Conservation (phyloP, 2,329 filamentous ascomycete genomes). For the Hansfordia pulvinata region DNA sequence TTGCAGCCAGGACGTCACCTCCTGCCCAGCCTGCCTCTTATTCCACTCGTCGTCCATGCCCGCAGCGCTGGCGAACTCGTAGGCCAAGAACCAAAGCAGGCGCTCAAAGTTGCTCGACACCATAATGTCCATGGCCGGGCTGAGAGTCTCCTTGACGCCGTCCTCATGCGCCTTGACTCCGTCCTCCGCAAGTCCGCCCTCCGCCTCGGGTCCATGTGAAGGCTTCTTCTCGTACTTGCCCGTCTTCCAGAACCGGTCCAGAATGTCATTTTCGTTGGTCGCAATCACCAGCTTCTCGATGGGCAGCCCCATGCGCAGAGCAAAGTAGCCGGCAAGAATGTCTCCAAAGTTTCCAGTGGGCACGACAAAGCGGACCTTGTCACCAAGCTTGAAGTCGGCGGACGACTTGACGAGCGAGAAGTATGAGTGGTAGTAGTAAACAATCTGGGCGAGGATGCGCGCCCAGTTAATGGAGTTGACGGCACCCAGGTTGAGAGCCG, state of each 20-base stretch:
- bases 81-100: conserved; percentile 83
- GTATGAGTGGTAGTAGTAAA: conserved; percentile 94
- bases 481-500: conserved; percentile 70
- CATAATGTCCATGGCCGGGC: conserved; percentile 94
- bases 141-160: conserved; percentile 81
- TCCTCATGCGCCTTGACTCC: conserved; percentile 50
- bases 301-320: conserved; percentile 78
- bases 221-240: conserved; percentile 81
- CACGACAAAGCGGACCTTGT: conserved; percentile 72
- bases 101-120: conserved; percentile 96
- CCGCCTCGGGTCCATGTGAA: conserved; percentile 39
- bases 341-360: conserved; percentile 94
- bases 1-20: conserved; percentile 65
- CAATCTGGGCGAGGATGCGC: conserved; percentile 88
- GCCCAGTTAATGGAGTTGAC: conserved; percentile 98
- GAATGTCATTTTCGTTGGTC: conserved; percentile 95
- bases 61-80: conserved; percentile 47
- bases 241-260: conserved; percentile 88
- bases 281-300: conserved; percentile 81
- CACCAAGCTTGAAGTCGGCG: conserved; percentile 44
- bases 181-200: conserved; percentile 51
- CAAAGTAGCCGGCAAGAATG: conserved; percentile 87
- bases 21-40: conserved; percentile 58
- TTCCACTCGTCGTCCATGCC: conserved; percentile 53
- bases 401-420: conserved; percentile 59